Evolutionary conservation across 2,329 filamentous ascomycete genomes (phyloP).

Genomic region (Phaeosphaeriaceae sp.): DNA sequence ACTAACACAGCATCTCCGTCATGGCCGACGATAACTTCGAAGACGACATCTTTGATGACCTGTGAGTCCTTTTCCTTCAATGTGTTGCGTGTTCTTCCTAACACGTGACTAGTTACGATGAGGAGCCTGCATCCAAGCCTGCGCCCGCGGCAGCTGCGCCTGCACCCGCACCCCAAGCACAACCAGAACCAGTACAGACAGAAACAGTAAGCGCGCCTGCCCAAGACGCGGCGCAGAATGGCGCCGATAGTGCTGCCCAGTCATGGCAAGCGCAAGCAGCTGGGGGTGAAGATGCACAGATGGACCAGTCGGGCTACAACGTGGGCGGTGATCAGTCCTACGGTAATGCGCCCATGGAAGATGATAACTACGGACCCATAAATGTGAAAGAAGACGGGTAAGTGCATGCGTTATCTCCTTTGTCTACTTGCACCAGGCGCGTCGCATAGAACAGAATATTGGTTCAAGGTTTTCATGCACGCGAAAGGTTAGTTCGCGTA

Average conservation of each 20-base stretch:
- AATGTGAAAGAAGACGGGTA: slow-evolving; percentile 93
- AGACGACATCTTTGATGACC: slow-evolving; percentile 93
- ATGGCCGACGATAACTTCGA: slow-evolving; percentile 90
- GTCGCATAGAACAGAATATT: slow-evolving; percentile 28
- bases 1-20: slow-evolving; percentile 7
- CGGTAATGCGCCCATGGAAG: slow-evolving; percentile 40
- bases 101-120: slow-evolving; percentile 47
- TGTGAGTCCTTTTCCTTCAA: slow-evolving; percentile 63
- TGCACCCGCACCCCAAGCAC: slow-evolving; percentile 17
- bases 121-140: slow-evolving; percentile 45
- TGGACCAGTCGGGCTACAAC: slow-evolving; percentile 38
- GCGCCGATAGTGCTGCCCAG: slow-evolving; percentile 18
- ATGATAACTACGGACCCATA: slow-evolving; percentile 59
- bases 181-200: slow-evolving; percentile 27
- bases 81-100: slow-evolving; percentile 7
- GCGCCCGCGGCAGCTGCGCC: slow-evolving; percentile 33
- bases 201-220: slow-evolving; percentile 25
- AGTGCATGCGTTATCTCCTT: slow-evolving; percentile 52
- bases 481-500: not conserved
- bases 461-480: not conserved
- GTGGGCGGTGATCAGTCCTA: slow-evolving; percentile 39
- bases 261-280: slow-evolving; percentile 27
- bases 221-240: slow-evolving; percentile 22
- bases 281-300: slow-evolving; percentile 35
- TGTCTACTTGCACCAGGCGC: slow-evolving; percentile 20